A percentile compares a stretch with the other conserved stretches of the same genome.
Evolutionary conservation across 1,139 yeast species (phyloP).

Genomic region (Protomyces arabidopsidicola): DNA sequence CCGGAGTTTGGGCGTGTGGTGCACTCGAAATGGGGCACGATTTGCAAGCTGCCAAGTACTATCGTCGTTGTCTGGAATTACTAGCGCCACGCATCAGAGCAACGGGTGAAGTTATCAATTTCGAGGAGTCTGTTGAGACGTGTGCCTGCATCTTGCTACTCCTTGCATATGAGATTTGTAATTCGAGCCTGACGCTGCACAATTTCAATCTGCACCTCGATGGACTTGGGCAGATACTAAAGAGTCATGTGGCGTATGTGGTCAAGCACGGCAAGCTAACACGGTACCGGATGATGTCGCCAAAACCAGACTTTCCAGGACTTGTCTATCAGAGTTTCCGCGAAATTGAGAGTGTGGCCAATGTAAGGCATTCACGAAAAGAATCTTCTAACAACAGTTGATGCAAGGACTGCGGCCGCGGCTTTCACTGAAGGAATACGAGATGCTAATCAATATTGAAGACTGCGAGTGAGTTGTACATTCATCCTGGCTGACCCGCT

Average conservation of each 20-base stretch:
- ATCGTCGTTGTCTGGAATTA: neutral
- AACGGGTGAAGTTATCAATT: neutral
- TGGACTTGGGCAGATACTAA: neutral
- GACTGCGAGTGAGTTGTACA: neutral
- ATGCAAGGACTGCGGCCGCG: neutral
- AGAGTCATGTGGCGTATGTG: neutral
- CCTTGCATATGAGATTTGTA: neutral
- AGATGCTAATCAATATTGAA: neutral
- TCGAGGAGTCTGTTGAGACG: neutral
- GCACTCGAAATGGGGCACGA: constrained; percentile 2
- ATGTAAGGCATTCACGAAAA: neutral
- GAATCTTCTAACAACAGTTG: neutral
- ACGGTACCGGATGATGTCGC: neutral
- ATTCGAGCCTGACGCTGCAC: neutral
- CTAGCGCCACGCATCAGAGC: neutral
- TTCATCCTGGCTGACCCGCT: too few species aligned
- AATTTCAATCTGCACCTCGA: neutral
- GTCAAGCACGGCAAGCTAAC: neutral
- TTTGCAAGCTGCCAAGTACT: constrained; percentile 1
- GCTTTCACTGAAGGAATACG: neutral
- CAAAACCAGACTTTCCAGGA: neutral
- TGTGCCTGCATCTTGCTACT: neutral
- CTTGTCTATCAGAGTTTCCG: neutral
- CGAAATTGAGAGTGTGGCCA: neutral
- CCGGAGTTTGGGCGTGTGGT: constrained; percentile 3